phyloP scores from a whole-genome alignment of 345 rosid species.

The Ricinus communis region DNA sequence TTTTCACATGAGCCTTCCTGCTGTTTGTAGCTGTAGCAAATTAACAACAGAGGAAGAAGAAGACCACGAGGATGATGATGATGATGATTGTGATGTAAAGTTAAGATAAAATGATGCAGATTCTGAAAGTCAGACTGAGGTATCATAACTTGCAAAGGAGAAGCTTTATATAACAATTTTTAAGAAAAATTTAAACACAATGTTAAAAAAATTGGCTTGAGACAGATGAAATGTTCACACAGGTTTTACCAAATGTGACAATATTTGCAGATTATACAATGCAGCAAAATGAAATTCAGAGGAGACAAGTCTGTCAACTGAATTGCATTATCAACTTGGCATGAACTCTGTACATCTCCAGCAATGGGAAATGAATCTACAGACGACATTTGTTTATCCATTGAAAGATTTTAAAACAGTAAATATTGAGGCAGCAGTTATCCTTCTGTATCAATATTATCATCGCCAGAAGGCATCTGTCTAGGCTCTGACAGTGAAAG shows the following conservation, averaged over 20 bases:
- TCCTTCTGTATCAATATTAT: slow-evolving; percentile 61
- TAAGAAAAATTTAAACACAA: slow-evolving; percentile 16
- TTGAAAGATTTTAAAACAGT: slow-evolving; percentile 32
- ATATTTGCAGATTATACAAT: slow-evolving; percentile 46
- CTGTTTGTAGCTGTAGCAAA: not conserved
- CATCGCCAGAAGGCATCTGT: slow-evolving; percentile 74
- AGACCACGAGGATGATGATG: not conserved
- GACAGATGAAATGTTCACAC: slow-evolving; percentile 51
- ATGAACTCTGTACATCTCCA: slow-evolving; percentile 59
- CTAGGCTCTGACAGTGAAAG: slow-evolving; percentile 73
- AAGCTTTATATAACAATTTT: slow-evolving; percentile 24
- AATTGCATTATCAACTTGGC: slow-evolving; percentile 40
- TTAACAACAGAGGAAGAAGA: not conserved
- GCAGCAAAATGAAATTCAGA: slow-evolving; percentile 44
- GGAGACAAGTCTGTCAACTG: slow-evolving; percentile 37
- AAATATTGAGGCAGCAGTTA: slow-evolving; percentile 34
- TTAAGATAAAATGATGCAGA: slow-evolving; percentile 4
- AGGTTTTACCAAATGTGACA: slow-evolving; percentile 52
- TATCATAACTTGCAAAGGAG: slow-evolving; percentile 14
- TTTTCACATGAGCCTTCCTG: not conserved
- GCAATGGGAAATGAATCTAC: slow-evolving; percentile 56
- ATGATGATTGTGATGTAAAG: not conserved
- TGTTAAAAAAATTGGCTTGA: slow-evolving; percentile 22
- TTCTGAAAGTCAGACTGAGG: slow-evolving; percentile 15
- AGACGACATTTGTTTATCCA: slow-evolving; percentile 39